Evolutionary conservation across 1,284 basidiomycete genomes (phyloP).

Genomic region (Sphaerobolus stellatus): DNA sequence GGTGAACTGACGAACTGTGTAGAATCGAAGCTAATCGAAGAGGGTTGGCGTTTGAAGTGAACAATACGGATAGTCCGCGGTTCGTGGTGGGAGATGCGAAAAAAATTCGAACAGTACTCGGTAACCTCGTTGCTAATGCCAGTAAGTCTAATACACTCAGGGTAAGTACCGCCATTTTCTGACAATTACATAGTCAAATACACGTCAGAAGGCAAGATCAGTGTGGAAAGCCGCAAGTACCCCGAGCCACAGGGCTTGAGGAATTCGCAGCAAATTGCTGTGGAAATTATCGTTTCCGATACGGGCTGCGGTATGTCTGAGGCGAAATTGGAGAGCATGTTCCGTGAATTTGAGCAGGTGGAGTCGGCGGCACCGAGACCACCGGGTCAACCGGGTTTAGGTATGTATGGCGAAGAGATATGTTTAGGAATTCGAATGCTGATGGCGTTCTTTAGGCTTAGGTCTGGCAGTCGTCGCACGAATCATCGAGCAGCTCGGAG

Average conservation of each 20-base stretch:
- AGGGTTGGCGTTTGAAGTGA: constrained; percentile 63
- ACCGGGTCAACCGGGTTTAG: constrained; percentile 50
- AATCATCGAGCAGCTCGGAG: constrained; percentile 80
- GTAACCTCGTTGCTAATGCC: constrained; percentile 83
- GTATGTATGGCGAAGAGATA: constrained; percentile 33
- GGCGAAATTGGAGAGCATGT: constrained; percentile 77
- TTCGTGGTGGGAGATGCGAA: constrained; percentile 69
- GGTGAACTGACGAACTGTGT: constrained; percentile 27
- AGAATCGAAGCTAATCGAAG: constrained; percentile 70
- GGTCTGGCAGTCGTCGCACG: constrained; percentile 81
- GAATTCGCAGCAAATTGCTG: constrained; percentile 48
- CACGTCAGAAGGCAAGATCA: constrained; percentile 65
- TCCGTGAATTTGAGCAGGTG: constrained; percentile 85
- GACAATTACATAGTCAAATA: constrained; percentile 61
- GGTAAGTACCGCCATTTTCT: background rate
- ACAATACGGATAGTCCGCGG: constrained; percentile 53
- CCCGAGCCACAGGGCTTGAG: constrained; percentile 54
- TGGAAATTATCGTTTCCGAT: constrained; percentile 77
- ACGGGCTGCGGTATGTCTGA: constrained; percentile 77
- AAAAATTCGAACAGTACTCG: constrained; percentile 80
- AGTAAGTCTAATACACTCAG: constrained; percentile 41
- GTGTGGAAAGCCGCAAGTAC: constrained; percentile 59
- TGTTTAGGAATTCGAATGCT: background rate
- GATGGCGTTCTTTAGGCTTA: constrained; percentile 45
- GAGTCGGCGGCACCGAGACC: constrained; percentile 50